phyloP scores from a whole-genome alignment of 2,329 filamentous ascomycete species.

The Fusarium sp. region DNA sequence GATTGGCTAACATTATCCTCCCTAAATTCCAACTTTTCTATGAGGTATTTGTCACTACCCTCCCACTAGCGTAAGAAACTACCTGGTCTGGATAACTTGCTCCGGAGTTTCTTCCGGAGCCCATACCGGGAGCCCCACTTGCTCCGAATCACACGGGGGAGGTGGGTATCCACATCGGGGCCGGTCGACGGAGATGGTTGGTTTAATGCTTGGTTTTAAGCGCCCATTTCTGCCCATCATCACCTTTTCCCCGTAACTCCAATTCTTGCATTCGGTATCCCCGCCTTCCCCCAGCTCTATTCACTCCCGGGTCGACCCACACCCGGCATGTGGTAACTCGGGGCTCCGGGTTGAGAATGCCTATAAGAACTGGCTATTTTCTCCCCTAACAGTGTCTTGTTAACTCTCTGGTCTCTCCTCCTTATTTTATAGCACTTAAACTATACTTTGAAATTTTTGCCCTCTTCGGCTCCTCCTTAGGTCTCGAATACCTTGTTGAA shows the following conservation, averaged over 20 bases:
- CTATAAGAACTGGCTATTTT: background rate
- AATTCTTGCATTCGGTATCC: background rate
- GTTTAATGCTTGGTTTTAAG: background rate
- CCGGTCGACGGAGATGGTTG: conserved; percentile 1
- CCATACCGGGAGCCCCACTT: background rate
- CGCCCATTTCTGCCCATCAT: background rate
- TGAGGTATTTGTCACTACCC: background rate
- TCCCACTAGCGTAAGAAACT: too few species aligned
- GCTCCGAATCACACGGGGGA: conserved; percentile 17
- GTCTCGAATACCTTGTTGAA: background rate
- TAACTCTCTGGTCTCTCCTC: background rate
- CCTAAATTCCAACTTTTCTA: background rate
- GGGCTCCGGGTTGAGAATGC: background rate
- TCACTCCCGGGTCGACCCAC: background rate
- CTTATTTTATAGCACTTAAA: background rate
- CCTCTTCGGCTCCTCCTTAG: accelerated
- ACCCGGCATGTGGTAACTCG: too few species aligned
- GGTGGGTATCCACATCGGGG: conserved; percentile 11
- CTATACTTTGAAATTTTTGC: too few species aligned
- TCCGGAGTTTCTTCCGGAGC: background rate
- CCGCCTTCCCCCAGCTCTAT: background rate
- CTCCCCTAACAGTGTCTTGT: background rate
- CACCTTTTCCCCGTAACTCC: too few species aligned
- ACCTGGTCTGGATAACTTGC: background rate
- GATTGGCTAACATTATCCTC: too few species aligned